Base-by-base conservation (phyloP, 176 grass and related monocot species). In the Elymus sibiricus region DNA sequence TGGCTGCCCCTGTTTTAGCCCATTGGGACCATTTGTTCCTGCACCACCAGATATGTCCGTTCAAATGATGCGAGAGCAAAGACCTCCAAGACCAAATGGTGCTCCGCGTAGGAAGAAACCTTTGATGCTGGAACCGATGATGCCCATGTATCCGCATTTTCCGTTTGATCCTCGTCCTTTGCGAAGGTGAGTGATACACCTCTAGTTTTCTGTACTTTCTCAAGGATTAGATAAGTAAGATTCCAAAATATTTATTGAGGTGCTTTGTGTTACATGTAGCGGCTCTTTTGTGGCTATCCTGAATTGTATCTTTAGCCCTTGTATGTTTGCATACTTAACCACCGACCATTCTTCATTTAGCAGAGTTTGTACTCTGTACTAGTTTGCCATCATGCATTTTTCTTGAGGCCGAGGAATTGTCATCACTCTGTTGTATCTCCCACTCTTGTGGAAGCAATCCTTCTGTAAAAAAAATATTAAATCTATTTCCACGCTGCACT, bases 11-110 rank as follows among this genome's bases (percentile, higher is more conserved):
- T 16, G 84, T 67, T 87, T 84, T 73, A 98, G 95, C 56, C 91
- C 85, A 22, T 80, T 95, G 77, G 92, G 95, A 59, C 93, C 95
- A 80, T 98, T 98, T 89, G 86, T 98, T 82, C 95, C 95, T 85
- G 86, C 78, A 22, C 86, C 83, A 42, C 93, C 89, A 83, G 86
- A 92, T 73, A 85, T 98, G 49, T 86, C 87, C 49, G 87, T 87
- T 81, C 86, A 85, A 47, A 93, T 95, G 91, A 76, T 85, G 60
- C 89, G 86, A 69, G 87, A 85, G 49, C 85, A 91, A 55, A 91
- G 89, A 64, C 75, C 78, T 29, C 73, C 71, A 64, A 84, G 79
- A 81, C 27, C 83, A 42, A 56, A 88, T 84, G 79, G 75, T 75
- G 88, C 64, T 74, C 85, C 46, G 65, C 28, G 22, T 81, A 64